These are phyloP conservation scores for Apiotrichum mycotoxinovorans DNA, from an alignment of 1,284 basidiomycete genomes.

Conservation along the genomic window DNA sequence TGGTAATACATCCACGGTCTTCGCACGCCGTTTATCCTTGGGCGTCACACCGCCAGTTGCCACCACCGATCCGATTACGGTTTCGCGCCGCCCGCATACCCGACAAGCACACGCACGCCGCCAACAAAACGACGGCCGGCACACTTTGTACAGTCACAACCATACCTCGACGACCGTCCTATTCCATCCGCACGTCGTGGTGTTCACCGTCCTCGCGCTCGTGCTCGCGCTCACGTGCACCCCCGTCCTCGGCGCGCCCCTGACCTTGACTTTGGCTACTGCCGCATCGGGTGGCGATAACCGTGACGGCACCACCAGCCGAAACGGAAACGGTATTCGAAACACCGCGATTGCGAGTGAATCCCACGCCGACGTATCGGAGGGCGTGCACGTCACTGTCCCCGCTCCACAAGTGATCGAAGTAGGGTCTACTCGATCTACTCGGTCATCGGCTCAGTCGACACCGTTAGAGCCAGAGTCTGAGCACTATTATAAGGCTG, in stretches of 20 bases:
- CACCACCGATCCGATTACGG: background rate
- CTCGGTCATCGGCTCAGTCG: too few species aligned
- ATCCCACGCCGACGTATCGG: too few species aligned
- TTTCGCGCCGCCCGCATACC: too few species aligned
- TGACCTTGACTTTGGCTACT: background rate
- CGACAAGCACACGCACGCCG: background rate
- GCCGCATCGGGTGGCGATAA: too few species aligned
- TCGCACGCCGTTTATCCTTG: background rate
- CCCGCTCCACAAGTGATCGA: background rate
- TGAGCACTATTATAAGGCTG: too few species aligned
- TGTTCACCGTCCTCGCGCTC: background rate
- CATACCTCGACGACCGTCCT: background rate
- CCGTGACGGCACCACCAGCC: too few species aligned
- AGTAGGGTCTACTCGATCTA: too few species aligned
- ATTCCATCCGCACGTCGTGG: background rate
- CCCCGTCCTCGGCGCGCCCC: background rate
- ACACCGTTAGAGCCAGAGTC: background rate
- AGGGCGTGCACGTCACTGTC: background rate
- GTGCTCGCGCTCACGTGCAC: background rate
- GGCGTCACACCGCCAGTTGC: background rate
- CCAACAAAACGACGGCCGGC: too few species aligned
- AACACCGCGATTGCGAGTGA: background rate
- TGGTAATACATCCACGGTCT: background rate
- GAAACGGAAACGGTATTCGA: background rate
- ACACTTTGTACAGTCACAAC: background rate